A percentile compares a stretch with the other conserved stretches of the same genome.
phyloP scores from a whole-genome alignment of 768 basidiomycete genomes.

The Russula abietina region DNA sequence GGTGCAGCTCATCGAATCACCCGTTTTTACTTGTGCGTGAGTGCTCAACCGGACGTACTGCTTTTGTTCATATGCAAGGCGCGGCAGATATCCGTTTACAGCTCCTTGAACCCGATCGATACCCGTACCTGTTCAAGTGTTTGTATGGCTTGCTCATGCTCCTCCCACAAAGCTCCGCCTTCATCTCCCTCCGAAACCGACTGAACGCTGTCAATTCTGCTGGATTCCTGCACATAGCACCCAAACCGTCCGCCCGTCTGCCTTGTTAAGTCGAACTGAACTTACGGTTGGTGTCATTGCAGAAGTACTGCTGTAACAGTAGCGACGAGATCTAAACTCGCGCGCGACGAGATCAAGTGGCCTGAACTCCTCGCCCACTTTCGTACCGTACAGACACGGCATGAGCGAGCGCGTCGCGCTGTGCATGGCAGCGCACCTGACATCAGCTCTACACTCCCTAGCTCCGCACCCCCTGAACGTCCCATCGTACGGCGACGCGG shows the following conservation, averaged over 20 bases:
- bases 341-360: conserved; percentile 94
- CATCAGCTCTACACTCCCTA: conserved; percentile 49
- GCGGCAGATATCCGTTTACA: conserved; percentile 76
- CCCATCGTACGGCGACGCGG: conserved; percentile 56
- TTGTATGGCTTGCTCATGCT: conserved; percentile 96
- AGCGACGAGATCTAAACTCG: conserved; percentile 65
- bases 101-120: conserved; percentile 92
- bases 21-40: conserved; percentile 89
- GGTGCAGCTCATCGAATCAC: conserved; percentile 95
- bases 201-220: conserved; percentile 93
- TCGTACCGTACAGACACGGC: conserved; percentile 78
- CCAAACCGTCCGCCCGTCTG: conserved; percentile 59
- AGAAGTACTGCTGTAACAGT: conserved; percentile 30
- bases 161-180: conserved; percentile 93
- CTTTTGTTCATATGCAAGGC: conserved; percentile 6
- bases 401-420: conserved; percentile 85
- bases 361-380: conserved; percentile 90
- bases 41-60: neutral
- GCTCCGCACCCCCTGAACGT: conserved; percentile 32
- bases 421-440: conserved; percentile 47
- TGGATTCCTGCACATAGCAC: conserved; percentile 86
- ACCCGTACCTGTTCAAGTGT: conserved; percentile 95
- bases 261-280: neutral
- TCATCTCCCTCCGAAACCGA: conserved; percentile 88
- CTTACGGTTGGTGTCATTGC: neutral